A percentile compares a stretch with the other conserved stretches of the same genome.
These are phyloP conservation scores for Oenanthe javanica DNA, from an alignment of 140 eudicot species.

Conservation along the genomic window DNA sequence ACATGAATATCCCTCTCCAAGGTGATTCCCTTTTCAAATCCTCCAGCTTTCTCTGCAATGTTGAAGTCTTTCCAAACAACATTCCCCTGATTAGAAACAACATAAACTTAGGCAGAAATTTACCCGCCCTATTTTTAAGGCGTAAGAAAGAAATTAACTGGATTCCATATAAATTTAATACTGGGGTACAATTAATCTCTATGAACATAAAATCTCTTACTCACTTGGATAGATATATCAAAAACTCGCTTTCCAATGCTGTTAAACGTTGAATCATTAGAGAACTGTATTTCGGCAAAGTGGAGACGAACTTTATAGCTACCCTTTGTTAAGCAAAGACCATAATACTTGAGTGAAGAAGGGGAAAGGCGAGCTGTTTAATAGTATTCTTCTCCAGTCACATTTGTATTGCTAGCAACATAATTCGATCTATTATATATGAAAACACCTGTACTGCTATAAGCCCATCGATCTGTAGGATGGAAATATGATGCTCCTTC, in stretches of 20 bases:
- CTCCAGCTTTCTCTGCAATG: conserved; percentile 33
- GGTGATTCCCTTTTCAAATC: conserved; percentile 25
- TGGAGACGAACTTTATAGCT: conserved; percentile 44
- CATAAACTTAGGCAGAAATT: neutral
- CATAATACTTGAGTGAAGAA: too few relatives aligned
- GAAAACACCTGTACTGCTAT: too few relatives aligned
- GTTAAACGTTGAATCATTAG: conserved; percentile 21
- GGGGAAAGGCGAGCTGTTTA: too few relatives aligned
- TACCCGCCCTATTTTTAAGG: neutral
- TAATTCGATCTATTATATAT: too few relatives aligned
- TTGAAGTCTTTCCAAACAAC: conserved; percentile 34
- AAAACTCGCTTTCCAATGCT: conserved; percentile 44
- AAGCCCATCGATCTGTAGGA: too few relatives aligned
- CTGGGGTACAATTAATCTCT: neutral
- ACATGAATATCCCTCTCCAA: conserved; percentile 24
- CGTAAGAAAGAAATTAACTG: neutral
- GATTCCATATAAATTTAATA: neutral
- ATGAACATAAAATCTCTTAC: neutral
- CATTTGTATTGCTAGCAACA: too few relatives aligned
- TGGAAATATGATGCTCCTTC: conserved; percentile 30
- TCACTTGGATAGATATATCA: conserved; percentile 50
- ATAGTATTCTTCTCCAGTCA: too few relatives aligned
- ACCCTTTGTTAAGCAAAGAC: conserved; percentile 38
- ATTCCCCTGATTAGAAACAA: conserved; percentile 23
- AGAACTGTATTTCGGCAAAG: conserved; percentile 48